Evolutionary conservation across 768 basidiomycete species (phyloP), one percentile per base, ranked within the genome.

Genomic region (Auricularia cornea): DNA sequence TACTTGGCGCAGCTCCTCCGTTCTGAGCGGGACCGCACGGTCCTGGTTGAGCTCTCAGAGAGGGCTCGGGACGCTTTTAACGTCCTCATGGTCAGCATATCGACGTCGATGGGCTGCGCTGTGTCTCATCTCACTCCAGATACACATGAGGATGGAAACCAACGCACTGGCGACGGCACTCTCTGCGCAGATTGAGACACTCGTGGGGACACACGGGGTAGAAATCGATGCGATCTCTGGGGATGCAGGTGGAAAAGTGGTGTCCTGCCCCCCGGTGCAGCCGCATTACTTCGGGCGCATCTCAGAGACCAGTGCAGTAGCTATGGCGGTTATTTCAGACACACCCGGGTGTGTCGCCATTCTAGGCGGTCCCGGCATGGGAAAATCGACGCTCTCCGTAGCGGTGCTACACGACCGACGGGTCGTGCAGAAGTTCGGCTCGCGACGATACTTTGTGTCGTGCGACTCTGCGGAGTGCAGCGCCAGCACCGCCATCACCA

Each of bases 341-440:
- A 3, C 14, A 1, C 54, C 54, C 14, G 54, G 18, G 10, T 62
- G 16, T 32, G 51, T 62, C 59, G 67, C 60, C 56, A 66, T 72
- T 60, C 66, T 72, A 35, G 72, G 72, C 8, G 38, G 62, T 3
- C 78, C 76, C 2, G 78, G 78, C 20, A 77, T 77, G 66, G 77
- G 78, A 18, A 79, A 79, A 66, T 77, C 78, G 3, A 67, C 75
- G 3, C 64, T 74, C 32, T 75, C 78, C 2, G 69, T 76, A 5
- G 72, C 73, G 3, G 71, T 77, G 23, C 69, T 73, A 35, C 67
- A 74, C 33, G 63, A 71, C 31, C 31, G 63, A n/a, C 52, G 60
- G 14, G 63, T 76, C 10, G 62, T 66, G 28, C 44, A 66, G 4
- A 66, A 57, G 3, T 77, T 75, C 64, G 65, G 65, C 3, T 65